These are phyloP conservation scores for Termitomyces sp. DNA, from an alignment of 768 basidiomycete species.

Conservation along the genomic window DNA sequence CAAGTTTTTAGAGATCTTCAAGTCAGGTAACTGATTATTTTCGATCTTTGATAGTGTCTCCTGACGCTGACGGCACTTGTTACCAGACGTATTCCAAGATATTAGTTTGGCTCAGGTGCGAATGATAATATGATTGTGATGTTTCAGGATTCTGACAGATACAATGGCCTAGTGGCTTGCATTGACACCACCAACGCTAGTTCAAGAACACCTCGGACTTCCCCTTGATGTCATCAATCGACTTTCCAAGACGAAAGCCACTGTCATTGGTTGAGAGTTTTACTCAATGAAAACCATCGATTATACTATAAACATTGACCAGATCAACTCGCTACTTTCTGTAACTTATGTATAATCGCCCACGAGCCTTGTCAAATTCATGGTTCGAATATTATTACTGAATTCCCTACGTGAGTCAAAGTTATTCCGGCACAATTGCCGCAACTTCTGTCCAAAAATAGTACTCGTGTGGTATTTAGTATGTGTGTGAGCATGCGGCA, in stretches of 20 bases:
- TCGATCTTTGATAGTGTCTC: background rate
- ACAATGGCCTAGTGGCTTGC: constrained; percentile 18
- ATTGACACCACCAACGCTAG: constrained; percentile 16
- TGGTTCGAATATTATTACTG: no score
- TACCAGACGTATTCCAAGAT: constrained; percentile 26
- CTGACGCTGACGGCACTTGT: background rate
- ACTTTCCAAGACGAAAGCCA: constrained; percentile 35
- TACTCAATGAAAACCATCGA: background rate
- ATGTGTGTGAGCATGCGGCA: background rate
- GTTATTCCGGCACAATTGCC: background rate
- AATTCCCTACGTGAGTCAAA: no score
- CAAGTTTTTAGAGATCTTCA: constrained; percentile 45
- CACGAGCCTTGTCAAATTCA: background rate
- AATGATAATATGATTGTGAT: background rate
- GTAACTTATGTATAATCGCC: background rate
- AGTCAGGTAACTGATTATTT: constrained; percentile 23
- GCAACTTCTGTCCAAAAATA: background rate
- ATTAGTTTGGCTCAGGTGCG: constrained; percentile 42
- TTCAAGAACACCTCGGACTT: constrained; percentile 11
- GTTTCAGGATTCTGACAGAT: background rate
- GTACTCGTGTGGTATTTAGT: background rate
- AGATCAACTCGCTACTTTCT: background rate
- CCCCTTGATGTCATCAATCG: constrained; percentile 17
- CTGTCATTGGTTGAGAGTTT: constrained; percentile 25
- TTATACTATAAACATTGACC: background rate